Percentiles rank a stretch among this genome's conserved stretches.
Conservation (phyloP, 495 filamentous ascomycete genomes). For the Copromyces sp. region DNA sequence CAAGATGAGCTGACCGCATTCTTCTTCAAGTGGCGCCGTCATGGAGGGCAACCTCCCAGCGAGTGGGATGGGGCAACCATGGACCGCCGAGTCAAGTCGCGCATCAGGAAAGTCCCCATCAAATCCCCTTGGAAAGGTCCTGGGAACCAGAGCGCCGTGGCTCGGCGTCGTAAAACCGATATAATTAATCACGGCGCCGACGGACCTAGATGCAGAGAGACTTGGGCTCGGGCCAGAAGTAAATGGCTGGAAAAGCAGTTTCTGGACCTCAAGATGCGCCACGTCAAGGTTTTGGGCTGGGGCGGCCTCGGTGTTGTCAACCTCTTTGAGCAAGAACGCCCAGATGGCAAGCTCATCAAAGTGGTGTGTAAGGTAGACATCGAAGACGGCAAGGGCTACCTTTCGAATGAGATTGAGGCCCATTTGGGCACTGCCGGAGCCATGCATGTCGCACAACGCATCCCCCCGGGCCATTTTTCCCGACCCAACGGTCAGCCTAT, state of each 20-base stretch:
- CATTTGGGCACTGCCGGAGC: background rate
- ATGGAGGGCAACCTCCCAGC: background rate
- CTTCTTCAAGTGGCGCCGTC: background rate
- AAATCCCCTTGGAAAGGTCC: background rate
- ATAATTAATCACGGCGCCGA: background rate
- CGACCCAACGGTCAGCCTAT: background rate
- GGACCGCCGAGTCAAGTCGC: background rate
- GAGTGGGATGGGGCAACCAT: background rate
- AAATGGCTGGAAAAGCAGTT: background rate
- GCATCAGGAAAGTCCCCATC: background rate
- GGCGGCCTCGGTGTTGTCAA: background rate
- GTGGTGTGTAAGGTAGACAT: background rate
- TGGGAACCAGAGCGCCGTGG: background rate
- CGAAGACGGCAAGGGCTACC: background rate
- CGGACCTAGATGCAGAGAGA: background rate
- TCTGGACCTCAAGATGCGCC: background rate
- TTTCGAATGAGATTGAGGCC: background rate
- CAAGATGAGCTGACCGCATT: background rate
- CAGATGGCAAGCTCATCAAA: background rate
- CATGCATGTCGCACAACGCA: background rate
- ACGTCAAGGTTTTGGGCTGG: background rate
- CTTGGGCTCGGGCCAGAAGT: background rate
- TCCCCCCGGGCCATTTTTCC: background rate
- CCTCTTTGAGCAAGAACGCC: background rate
- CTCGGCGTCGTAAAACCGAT: background rate